Conservation (phyloP, 2,329 filamentous ascomycete genomes). For the Penicillium sp. region DNA sequence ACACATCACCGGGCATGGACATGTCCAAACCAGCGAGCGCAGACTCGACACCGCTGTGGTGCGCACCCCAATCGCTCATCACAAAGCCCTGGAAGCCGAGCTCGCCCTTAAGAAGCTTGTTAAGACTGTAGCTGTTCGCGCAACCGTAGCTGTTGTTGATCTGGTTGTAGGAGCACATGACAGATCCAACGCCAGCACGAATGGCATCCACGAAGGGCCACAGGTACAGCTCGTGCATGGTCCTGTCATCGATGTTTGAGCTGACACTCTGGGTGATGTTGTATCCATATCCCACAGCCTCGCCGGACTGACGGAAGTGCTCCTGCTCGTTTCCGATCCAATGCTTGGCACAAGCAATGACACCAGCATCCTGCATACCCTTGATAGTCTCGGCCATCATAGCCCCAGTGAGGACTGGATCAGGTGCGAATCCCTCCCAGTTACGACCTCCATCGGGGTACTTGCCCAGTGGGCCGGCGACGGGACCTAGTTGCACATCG, state of each 20-base stretch:
- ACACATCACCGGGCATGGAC: constrained; percentile 81
- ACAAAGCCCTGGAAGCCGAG: constrained; percentile 76
- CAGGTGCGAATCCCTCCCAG: constrained; percentile 69
- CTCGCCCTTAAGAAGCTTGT: constrained; percentile 67
- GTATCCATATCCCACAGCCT: constrained; percentile 61
- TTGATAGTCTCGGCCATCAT: constrained; percentile 72
- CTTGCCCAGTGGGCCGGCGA: constrained; percentile 72
- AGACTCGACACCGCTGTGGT: constrained; percentile 68
- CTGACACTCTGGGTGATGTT: constrained; percentile 64
- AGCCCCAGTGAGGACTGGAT: constrained; percentile 73
- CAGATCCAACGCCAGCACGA: constrained; percentile 62
- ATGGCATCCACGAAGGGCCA: constrained; percentile 72
- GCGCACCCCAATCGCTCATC: constrained; percentile 74
- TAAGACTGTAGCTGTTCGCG: constrained; percentile 63
- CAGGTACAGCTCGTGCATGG: constrained; percentile 65
- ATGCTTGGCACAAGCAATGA: constrained; percentile 83
- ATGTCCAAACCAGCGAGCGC: constrained; percentile 74
- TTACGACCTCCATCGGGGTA: constrained; percentile 68
- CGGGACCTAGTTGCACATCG: constrained; percentile 75
- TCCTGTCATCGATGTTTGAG: constrained; percentile 65
- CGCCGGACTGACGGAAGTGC: constrained; percentile 65
- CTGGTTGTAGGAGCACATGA: constrained; percentile 76
- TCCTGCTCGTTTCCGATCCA: constrained; percentile 74
- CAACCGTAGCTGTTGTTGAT: constrained; percentile 70
- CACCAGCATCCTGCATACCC: constrained; percentile 79